phyloP scores from a whole-genome alignment of 306 rosid genomes.

The Corylus heterophylla region DNA sequence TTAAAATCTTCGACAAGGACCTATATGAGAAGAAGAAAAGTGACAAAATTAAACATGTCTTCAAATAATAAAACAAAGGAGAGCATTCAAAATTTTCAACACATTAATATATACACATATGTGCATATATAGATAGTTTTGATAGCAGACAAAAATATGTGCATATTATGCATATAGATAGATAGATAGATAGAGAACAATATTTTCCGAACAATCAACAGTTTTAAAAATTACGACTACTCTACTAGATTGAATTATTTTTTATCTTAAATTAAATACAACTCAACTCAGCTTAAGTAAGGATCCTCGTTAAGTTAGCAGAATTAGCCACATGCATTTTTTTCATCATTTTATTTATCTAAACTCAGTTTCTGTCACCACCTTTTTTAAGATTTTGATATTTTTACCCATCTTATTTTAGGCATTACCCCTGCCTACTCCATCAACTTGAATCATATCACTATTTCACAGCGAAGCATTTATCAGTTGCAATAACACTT shows the following conservation, averaged over 20 bases:
- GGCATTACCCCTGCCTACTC: not conserved
- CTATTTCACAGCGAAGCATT: too few species aligned
- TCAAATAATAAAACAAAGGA: not conserved
- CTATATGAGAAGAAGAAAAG: constrained; percentile 37
- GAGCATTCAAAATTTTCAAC: not conserved
- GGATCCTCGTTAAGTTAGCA: not conserved
- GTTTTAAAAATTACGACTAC: not conserved
- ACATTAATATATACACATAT: not conserved
- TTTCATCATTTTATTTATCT: not conserved
- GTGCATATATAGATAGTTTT: not conserved
- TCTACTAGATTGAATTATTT: not conserved
- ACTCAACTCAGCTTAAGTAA: not conserved
- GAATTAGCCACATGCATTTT: not conserved
- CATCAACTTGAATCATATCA: not conserved
- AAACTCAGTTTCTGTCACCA: not conserved
- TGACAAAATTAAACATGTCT: constrained; percentile 3
- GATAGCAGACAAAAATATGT: too few species aligned
- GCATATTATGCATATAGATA: not conserved
- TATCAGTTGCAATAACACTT: too few species aligned
- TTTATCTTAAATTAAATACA: not conserved
- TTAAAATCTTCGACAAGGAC: constrained; percentile 93
- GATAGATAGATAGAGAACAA: not conserved
- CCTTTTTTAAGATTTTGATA: too few species aligned
- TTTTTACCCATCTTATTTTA: too few species aligned
- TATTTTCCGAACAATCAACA: not conserved